Base-by-base conservation (phyloP, 2,329 filamentous ascomycete species). In the Rhexocercosporidium sp. region DNA sequence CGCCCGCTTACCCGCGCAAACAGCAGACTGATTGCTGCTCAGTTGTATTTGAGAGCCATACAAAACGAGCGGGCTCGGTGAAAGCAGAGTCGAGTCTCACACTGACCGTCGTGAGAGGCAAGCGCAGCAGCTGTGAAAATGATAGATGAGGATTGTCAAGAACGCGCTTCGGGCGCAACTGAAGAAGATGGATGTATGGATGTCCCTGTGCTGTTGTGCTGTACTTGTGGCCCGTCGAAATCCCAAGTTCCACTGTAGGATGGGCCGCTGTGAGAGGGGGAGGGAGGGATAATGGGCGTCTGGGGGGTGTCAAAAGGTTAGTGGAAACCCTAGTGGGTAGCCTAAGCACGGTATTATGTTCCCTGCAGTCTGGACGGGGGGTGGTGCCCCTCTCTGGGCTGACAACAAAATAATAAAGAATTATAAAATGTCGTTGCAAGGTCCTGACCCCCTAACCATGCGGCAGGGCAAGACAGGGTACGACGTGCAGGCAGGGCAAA, bases 311-410 rank as follows among this genome's bases (percentile, higher is more conserved):
- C 70, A 71, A 72, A 66, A 65, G 60, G 27, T 62, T 72, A 71
- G 71, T 71, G 70, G 71, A 71, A 73, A 70, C 57, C 62, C 70
- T 70, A 70, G 70, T 69, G 70, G 68, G 60, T 66, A 61, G 60
- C 37, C 53, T 54, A 47, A 64, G 49, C 71, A 61, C 68, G 62
- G 68, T 70, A 68, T 70, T 69, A 59, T 62, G 41, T 69, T 62
- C 70, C 71, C 67, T 71, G 71, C 67, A 65, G 18, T 44, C 31
- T 51, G 39, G 60, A 62, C 66, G 22, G 64, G 67, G 68, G 63
- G 16, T 54, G 29, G 64, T 64, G 64, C 69, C 69, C 64, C 66
- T 70, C 65, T 59, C 59, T 65, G 51, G 25, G 51, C 22, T 57
- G 39, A 37, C n/a, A 37, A 39, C n/a, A n/a, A 54, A 29, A n/a